Evolutionary conservation across 192 early-diverging fungal species (phyloP).

Genomic region (Podila epigama): DNA sequence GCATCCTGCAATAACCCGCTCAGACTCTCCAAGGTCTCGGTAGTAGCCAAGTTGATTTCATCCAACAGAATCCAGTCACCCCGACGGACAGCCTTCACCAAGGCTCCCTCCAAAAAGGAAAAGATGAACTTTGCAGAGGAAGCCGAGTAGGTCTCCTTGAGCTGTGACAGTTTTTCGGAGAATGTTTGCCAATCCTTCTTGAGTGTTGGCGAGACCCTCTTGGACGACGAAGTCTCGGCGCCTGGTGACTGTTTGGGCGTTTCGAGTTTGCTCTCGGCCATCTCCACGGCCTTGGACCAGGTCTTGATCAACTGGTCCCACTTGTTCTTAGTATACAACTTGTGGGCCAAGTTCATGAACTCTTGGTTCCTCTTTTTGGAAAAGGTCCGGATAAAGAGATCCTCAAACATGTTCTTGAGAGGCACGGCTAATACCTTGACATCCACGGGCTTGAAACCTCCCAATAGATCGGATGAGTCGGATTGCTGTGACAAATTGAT

Average conservation of each 20-base stretch:
- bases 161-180: constrained; percentile 62
- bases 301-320: constrained; percentile 83
- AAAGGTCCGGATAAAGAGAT: constrained; percentile 86
- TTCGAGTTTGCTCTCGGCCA: constrained; percentile 67
- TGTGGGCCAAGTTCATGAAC: constrained; percentile 84
- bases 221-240: constrained; percentile 31
- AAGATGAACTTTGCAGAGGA: constrained; percentile 78
- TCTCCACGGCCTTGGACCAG: constrained; percentile 79
- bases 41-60: constrained; percentile 95
- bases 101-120: constrained; percentile 91
- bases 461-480: constrained; percentile 92
- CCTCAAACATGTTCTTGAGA: constrained; percentile 85
- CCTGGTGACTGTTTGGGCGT: constrained; percentile 35
- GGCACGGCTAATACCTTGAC: constrained; percentile 78
- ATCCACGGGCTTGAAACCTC: constrained; percentile 98
- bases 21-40: constrained; percentile 95
- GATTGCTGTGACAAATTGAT: constrained; percentile 98
- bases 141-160: constrained; percentile 75
- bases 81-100: constrained; percentile 86
- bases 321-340: constrained; percentile 74
- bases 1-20: constrained; percentile 87
- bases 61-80: constrained; percentile 98
- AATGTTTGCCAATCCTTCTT: constrained; percentile 81
- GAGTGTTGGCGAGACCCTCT: constrained; percentile 55
- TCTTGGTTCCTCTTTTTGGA: constrained; percentile 85